phyloP scores from a whole-genome alignment of 2,329 filamentous ascomycete species.

The Aspergillus pseudoviridinutans region DNA sequence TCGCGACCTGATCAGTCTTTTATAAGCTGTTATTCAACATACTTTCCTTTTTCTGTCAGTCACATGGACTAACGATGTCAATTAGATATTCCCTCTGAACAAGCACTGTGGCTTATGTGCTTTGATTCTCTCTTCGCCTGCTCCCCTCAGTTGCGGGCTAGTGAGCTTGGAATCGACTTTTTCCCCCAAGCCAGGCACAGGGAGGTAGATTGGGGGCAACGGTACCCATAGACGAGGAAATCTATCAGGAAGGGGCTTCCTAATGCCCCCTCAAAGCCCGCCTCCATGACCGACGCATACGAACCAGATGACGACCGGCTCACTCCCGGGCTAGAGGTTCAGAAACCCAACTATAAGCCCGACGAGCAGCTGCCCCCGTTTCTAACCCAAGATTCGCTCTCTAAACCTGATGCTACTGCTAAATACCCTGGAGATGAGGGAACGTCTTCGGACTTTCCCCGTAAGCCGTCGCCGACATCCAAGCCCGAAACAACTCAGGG shows the following conservation, averaged over 20 bases:
- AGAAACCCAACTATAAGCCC: constrained; percentile 28
- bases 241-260: constrained; percentile 14
- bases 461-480: constrained; percentile 32
- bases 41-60: neutral
- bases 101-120: neutral
- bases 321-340: constrained; percentile 35
- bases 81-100: neutral
- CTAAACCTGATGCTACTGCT: constrained; percentile 16
- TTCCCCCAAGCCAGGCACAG: neutral
- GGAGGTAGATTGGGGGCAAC: neutral
- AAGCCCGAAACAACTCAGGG: constrained; percentile 53
- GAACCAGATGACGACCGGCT: constrained; percentile 38
- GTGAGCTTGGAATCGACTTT: neutral
- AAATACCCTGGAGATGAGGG: constrained; percentile 25
- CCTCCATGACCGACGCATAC: constrained; percentile 38
- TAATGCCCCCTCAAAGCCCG: constrained; percentile 27
- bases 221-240: neutral
- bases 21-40: neutral
- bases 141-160: neutral
- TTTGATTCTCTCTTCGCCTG: neutral
- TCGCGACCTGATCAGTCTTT: neutral
- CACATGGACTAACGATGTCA: neutral
- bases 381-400: constrained; percentile 14
- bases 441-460: constrained; percentile 29
- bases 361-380: constrained; percentile 35